These are phyloP conservation scores for Trichoderma sp. DNA, from an alignment of 2,329 filamentous ascomycete species.

Conservation along the genomic window DNA sequence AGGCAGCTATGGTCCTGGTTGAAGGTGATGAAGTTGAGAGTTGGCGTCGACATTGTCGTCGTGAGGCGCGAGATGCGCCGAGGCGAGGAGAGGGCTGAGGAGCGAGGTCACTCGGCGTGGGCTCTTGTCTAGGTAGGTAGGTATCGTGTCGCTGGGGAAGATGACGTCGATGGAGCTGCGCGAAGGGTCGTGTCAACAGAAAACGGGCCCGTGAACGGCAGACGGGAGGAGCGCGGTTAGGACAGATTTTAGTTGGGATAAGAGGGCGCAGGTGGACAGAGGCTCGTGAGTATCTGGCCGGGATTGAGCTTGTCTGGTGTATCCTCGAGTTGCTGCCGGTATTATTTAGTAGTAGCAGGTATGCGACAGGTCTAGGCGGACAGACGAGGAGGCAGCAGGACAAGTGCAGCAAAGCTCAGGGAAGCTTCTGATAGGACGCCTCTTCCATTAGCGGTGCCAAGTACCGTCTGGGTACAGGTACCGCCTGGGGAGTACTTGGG, in stretches of 20 bases:
- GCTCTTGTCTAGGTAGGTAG: not conserved
- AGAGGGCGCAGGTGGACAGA: not conserved
- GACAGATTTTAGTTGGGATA: not conserved
- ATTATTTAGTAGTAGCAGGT: no score
- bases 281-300: slow-evolving; percentile 3
- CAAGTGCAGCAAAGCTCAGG: not conserved
- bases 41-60: slow-evolving; percentile 62
- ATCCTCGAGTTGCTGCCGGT: no score
- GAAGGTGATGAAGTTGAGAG: slow-evolving; percentile 97
- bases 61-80: slow-evolving; percentile 33
- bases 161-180: slow-evolving; percentile 20
- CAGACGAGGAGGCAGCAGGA: slow-evolving; percentile 2
- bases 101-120: slow-evolving; percentile 3
- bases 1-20: slow-evolving; percentile 99
- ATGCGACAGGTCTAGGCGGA: slow-evolving; percentile 10
- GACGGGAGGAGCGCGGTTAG: not conserved
- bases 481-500: not conserved
- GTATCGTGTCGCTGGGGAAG: not conserved
- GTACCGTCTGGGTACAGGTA: not conserved
- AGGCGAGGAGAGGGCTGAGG: not conserved
- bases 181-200: slow-evolving; percentile 7
- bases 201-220: not conserved
- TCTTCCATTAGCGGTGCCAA: not conserved
- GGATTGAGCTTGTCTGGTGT: not conserved
- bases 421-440: not conserved